These are phyloP conservation scores for Albophoma yamanashiensis DNA, from an alignment of 2,329 filamentous ascomycete species.

Conservation along the genomic window DNA sequence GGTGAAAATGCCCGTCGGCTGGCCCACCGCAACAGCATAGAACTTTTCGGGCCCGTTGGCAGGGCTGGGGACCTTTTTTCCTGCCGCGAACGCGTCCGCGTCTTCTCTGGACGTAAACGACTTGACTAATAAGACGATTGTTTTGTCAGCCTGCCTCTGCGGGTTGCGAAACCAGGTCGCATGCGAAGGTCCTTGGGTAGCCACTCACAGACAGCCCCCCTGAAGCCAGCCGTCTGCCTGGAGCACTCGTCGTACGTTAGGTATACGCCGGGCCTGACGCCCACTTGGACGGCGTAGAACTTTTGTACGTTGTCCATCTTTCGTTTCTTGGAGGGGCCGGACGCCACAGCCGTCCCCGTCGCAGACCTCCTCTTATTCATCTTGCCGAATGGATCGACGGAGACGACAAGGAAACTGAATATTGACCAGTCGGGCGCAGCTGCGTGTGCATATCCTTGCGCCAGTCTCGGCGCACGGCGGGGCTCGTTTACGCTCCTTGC, in stretches of 20 bases:
- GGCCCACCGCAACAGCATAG: slow-evolving; percentile 53
- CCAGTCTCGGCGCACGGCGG: slow-evolving; percentile 8
- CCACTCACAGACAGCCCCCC: slow-evolving; percentile 58
- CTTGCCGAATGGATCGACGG: not conserved
- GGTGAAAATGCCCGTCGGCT: slow-evolving; percentile 46
- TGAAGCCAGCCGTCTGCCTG: slow-evolving; percentile 48
- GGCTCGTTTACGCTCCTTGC: not conserved
- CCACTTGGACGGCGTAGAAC: slow-evolving; percentile 52
- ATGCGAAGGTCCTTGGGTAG: not conserved
- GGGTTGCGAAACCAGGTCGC: not conserved
- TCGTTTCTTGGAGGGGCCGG: slow-evolving; percentile 29
- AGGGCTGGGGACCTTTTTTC: slow-evolving; percentile 32
- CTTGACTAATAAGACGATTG: slow-evolving; percentile 48
- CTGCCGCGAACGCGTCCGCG: slow-evolving; percentile 66
- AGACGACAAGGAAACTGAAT: slow-evolving; percentile 11
- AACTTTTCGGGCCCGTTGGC: slow-evolving; percentile 35
- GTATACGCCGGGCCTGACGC: slow-evolving; percentile 51
- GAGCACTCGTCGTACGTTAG: slow-evolving; percentile 50
- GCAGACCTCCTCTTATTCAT: slow-evolving; percentile 22
- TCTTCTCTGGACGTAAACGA: slow-evolving; percentile 65
- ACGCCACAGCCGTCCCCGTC: slow-evolving; percentile 6
- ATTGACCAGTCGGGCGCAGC: slow-evolving; percentile 9
- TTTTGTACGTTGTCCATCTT: slow-evolving; percentile 40
- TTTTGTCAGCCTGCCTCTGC: not conserved
- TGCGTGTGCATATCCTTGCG: slow-evolving; percentile 9